Conservation (phyloP, 306 rosid genomes). For the Quercus dentata region DNA sequence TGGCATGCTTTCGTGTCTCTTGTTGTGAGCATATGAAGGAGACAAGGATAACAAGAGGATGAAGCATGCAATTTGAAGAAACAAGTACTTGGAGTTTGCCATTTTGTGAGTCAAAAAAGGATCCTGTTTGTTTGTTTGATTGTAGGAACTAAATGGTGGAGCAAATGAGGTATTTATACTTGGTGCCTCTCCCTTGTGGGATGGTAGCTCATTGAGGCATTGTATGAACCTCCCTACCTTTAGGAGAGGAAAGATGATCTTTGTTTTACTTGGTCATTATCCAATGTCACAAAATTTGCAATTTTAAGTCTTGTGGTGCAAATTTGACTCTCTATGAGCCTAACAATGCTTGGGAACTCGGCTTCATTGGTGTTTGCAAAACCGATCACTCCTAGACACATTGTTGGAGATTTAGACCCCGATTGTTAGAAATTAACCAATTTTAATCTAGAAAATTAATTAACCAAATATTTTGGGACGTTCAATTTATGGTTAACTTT, state of each 20-base stretch:
- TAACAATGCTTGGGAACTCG: background rate
- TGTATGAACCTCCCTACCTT: constrained; percentile 12
- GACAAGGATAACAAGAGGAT: constrained; percentile 1
- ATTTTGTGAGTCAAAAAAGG: background rate
- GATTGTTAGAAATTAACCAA: no score
- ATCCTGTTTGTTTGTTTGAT: no score
- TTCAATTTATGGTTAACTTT: no score
- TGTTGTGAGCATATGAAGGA: constrained; percentile 2
- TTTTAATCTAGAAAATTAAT: no score
- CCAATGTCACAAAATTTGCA: background rate
- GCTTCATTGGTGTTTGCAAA: no score
- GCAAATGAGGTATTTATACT: background rate
- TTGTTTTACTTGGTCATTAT: background rate
- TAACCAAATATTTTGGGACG: no score
- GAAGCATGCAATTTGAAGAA: background rate
- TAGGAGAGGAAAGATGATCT: background rate
- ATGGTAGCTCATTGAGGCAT: background rate
- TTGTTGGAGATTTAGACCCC: no score
- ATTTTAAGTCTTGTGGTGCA: background rate
- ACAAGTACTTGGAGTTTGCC: background rate
- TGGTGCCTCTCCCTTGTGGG: background rate
- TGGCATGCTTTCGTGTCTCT: background rate
- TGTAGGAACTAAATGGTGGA: background rate
- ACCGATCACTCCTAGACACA: no score
- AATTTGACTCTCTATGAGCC: background rate